Evolutionary conservation across 129 eudicot species (phyloP), one percentile per base, ranked within the genome.

Genomic region (Helianthus tuberosus): DNA sequence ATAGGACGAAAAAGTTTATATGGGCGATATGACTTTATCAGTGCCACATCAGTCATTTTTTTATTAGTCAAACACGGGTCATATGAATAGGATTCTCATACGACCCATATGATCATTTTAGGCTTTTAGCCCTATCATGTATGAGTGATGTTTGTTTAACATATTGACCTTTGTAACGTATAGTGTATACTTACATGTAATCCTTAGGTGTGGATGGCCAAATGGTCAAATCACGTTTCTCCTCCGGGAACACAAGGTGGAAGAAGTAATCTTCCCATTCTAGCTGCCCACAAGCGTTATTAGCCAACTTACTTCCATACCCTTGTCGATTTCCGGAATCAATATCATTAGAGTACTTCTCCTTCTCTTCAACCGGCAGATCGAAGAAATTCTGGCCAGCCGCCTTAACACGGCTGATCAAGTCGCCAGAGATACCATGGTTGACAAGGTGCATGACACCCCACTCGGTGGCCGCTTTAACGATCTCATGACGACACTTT

Each of bases 231-330:
- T 91, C 94, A 14, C 89, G 74, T 69, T 85, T 89, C 12, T 88
- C 96, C 81, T 88, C 94, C 0, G 99, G 99, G 63, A 44, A 85
- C 41, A 72, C 85, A 63, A 84, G 85, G 77, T 95, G 99, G 73
- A 95, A 95, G 71, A 95, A 91, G 71, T 95, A 95, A 67, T 95
- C 99, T 75, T 91, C 94, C 99, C 99, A 95, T 74, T 95, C 99
- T 6, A 86, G 90, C 71, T 81, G 90, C 2, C 96, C 97, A 38
- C 87, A 69, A 15, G 96, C 94, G 64, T 85, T 95, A 58, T 95
- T 91, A 23, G 99, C 97, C 12, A 95, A 74, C 77, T 91, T 95
- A 76, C 97, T 95, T 12, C 99, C 99, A 55, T 95, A 95, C 23
- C 99, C 99, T 80, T 95, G 97, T 75, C 38, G n/a, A n/a, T 83